These are phyloP conservation scores for Eimeria zaria DNA, from an alignment of 169 alveolate genomes.

Conservation along the genomic window DNA sequence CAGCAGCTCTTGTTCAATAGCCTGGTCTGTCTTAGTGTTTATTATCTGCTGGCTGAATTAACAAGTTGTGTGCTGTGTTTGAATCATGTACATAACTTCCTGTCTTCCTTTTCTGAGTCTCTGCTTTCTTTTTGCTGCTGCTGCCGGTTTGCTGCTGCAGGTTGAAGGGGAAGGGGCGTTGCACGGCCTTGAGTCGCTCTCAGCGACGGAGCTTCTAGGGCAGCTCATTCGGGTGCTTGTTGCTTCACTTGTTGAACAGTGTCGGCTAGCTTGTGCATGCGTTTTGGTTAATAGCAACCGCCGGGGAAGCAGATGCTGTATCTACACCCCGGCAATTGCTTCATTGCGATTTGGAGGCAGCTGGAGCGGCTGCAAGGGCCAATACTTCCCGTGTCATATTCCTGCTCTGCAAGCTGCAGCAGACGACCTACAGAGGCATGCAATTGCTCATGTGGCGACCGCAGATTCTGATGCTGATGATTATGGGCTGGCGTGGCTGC, in stretches of 20 bases:
- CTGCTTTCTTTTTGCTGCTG: background rate
- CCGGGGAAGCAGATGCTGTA: constrained; percentile 25
- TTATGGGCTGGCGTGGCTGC: constrained; percentile 58
- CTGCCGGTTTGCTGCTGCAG: constrained; percentile 44
- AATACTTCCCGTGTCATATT: constrained; percentile 33
- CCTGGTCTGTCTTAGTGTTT: constrained; percentile 34
- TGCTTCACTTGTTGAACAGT: constrained; percentile 73
- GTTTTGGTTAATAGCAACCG: background rate
- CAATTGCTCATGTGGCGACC: constrained; percentile 51
- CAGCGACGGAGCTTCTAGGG: constrained; percentile 71
- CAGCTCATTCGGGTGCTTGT: constrained; percentile 73
- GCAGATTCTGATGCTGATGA: constrained; percentile 65
- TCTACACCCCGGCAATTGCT: constrained; percentile 43
- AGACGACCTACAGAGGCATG: constrained; percentile 80
- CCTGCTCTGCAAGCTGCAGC: constrained; percentile 65
- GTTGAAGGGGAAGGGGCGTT: constrained; percentile 84
- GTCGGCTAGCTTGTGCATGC: constrained; percentile 76
- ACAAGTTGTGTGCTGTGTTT: background rate
- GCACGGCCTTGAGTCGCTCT: constrained; percentile 78
- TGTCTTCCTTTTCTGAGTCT: background rate
- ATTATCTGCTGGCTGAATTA: background rate
- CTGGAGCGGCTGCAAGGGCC: constrained; percentile 40
- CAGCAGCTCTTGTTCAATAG: constrained; percentile 36
- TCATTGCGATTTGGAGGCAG: constrained; percentile 11
- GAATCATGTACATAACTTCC: background rate